These are phyloP conservation scores for Pseudogymnoascus sp. DNA, from an alignment of 2,329 filamentous ascomycete species.

Conservation along the genomic window DNA sequence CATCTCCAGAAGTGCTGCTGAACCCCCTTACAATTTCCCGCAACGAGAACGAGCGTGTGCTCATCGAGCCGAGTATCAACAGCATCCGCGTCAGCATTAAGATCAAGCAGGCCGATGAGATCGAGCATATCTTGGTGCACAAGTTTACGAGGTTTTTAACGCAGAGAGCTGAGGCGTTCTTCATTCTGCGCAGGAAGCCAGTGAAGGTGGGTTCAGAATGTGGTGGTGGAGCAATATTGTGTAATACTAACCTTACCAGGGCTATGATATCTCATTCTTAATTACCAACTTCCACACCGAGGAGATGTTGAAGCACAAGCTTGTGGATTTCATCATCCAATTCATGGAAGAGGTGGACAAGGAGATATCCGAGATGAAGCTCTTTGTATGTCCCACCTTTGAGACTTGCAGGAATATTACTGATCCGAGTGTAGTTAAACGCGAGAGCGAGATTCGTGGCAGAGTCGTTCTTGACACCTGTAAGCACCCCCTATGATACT, in stretches of 20 bases:
- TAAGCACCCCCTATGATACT: conserved; percentile 34
- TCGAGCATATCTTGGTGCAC: conserved; percentile 94
- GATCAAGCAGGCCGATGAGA: conserved; percentile 99
- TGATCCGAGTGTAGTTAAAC: conserved; percentile 62
- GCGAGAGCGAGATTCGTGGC: conserved; percentile 94
- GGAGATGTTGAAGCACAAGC: conserved; percentile 97
- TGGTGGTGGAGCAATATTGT: background rate
- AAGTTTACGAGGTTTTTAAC: conserved; percentile 97
- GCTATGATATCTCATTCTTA: conserved; percentile 97
- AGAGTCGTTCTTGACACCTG: conserved; percentile 94
- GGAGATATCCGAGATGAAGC: conserved; percentile 99
- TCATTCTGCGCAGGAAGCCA: conserved; percentile 89
- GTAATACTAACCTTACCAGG: conserved; percentile 41
- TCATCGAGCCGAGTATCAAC: conserved; percentile 96
- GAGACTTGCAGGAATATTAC: conserved; percentile 9
- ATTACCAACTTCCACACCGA: conserved; percentile 99
- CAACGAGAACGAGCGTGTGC: conserved; percentile 93
- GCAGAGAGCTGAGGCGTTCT: conserved; percentile 93
- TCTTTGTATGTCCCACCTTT: conserved; percentile 65
- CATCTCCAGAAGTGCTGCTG: conserved; percentile 86
- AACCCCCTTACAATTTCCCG: conserved; percentile 85
- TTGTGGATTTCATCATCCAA: conserved; percentile 98
- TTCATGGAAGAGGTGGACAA: conserved; percentile 99
- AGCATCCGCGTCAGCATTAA: conserved; percentile 95
- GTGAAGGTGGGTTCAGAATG: conserved; percentile 61